Conservation (phyloP, 2,329 filamentous ascomycete genomes). For the Trichoderma sp. region DNA sequence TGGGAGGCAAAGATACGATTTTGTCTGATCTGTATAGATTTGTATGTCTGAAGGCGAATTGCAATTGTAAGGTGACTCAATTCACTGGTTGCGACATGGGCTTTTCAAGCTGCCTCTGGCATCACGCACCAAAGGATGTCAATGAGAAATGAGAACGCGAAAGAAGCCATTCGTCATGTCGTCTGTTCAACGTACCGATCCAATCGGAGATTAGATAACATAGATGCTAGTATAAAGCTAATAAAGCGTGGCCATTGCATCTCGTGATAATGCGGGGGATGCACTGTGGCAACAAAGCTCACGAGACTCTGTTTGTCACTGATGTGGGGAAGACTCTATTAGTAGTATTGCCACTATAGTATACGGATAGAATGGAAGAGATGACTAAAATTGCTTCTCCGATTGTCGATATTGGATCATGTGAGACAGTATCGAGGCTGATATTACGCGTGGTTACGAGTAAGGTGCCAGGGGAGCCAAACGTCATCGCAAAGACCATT, state of each 20-base stretch:
- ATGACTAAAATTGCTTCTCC: neutral
- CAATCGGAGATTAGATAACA: neutral
- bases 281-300: neutral
- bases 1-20: no score
- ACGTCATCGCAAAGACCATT: neutral
- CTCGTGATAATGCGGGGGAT: neutral
- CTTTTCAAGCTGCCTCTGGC: neutral
- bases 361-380: neutral
- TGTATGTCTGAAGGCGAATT: no score
- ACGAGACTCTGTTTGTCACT: neutral
- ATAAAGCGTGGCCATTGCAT: neutral
- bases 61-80: no score
- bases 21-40: no score
- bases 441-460: neutral
- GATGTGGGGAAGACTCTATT: neutral
- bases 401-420: neutral
- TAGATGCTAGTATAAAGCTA: neutral
- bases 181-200: neutral
- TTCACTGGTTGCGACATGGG: no score
- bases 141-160: neutral
- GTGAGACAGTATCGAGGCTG: neutral
- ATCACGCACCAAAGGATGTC: neutral
- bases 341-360: neutral
- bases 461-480: neutral
- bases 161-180: no score